phyloP scores from a whole-genome alignment of 129 eudicot genomes.

The Tanacetum coccineum region DNA sequence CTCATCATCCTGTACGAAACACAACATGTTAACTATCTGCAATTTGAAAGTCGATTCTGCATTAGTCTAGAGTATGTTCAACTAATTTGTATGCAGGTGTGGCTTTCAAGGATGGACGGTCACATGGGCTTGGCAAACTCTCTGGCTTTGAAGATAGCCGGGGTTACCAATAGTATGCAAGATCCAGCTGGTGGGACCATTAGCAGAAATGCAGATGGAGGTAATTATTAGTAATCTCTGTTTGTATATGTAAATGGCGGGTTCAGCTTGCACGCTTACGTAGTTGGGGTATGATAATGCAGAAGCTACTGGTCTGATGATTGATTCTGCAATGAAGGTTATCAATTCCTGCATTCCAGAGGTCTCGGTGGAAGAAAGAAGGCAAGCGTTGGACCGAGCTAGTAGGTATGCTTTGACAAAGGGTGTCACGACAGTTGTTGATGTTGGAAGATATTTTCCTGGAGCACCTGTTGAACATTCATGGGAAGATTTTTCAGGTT shows the following conservation, averaged over 20 bases:
- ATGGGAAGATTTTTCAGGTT: slow-evolving; percentile 97
- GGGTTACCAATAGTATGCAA: slow-evolving; percentile 49
- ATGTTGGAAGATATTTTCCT: slow-evolving; percentile 89
- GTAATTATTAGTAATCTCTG: slow-evolving; percentile 32
- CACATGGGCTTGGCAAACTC: slow-evolving; percentile 98
- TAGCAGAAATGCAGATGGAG: slow-evolving; percentile 52
- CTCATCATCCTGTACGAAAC: slow-evolving; percentile 71
- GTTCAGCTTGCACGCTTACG: slow-evolving; percentile 17
- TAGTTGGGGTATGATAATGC: slow-evolving; percentile 28
- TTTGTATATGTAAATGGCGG: neutral
- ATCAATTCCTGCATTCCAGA: slow-evolving; percentile 62
- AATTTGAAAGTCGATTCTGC: slow-evolving; percentile 13
- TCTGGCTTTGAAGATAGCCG: slow-evolving; percentile 65
- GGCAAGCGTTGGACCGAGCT: slow-evolving; percentile 80
- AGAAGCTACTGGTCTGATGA: slow-evolving; percentile 91
- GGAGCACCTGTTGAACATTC: slow-evolving; percentile 60
- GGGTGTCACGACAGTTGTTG: slow-evolving; percentile 96
- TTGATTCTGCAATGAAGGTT: slow-evolving; percentile 90
- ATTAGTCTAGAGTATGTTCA: neutral
- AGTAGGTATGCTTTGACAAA: slow-evolving; percentile 67
- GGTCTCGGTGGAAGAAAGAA: slow-evolving; percentile 69
- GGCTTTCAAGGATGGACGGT: slow-evolving; percentile 96
- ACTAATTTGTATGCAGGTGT: slow-evolving; percentile 52
- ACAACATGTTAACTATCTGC: neutral
- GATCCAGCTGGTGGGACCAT: slow-evolving; percentile 85